Conservation (phyloP, 495 filamentous ascomycete genomes). For the Cryomyces minteri region DNA sequence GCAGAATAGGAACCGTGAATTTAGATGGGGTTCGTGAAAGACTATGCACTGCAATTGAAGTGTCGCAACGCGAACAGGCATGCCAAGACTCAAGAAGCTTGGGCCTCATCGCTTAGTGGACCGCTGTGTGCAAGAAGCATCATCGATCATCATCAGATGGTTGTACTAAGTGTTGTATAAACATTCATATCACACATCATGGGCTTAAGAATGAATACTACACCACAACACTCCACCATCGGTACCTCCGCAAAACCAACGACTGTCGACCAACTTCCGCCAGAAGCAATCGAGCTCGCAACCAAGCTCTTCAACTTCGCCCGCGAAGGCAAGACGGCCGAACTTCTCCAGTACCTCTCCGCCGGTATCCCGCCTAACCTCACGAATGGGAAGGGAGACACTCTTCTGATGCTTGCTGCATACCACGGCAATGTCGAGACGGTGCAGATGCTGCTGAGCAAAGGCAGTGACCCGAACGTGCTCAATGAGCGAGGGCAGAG, state of each 20-base stretch:
- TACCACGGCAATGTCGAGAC: slow-evolving; percentile 21
- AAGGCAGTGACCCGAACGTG: slow-evolving; percentile 19
- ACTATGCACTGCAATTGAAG: too few relatives aligned
- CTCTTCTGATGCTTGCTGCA: slow-evolving; percentile 22
- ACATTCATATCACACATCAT: neutral
- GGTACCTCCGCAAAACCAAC: neutral
- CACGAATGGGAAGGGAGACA: slow-evolving; percentile 24
- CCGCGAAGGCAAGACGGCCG: slow-evolving; percentile 14
- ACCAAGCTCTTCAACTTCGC: slow-evolving; percentile 23
- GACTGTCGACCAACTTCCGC: slow-evolving; percentile 13
- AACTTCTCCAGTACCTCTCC: slow-evolving; percentile 14
- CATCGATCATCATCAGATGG: too few relatives aligned
- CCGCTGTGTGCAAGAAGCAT: too few relatives aligned
- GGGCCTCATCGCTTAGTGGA: too few relatives aligned
- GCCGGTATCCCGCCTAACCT: slow-evolving; percentile 24
- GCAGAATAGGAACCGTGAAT: too few relatives aligned
- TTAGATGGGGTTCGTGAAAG: too few relatives aligned
- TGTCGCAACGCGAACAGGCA: too few relatives aligned
- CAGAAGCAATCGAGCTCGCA: slow-evolving; percentile 22
- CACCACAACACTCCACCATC: too few relatives aligned
- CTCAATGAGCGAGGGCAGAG: slow-evolving; percentile 22
- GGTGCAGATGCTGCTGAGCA: slow-evolving; percentile 11
- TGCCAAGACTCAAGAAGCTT: too few relatives aligned
- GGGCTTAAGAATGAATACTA: too few relatives aligned
- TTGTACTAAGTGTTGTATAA: neutral